phyloP scores from a whole-genome alignment of 768 basidiomycete genomes.

The Leucogyrophana mollusca region DNA sequence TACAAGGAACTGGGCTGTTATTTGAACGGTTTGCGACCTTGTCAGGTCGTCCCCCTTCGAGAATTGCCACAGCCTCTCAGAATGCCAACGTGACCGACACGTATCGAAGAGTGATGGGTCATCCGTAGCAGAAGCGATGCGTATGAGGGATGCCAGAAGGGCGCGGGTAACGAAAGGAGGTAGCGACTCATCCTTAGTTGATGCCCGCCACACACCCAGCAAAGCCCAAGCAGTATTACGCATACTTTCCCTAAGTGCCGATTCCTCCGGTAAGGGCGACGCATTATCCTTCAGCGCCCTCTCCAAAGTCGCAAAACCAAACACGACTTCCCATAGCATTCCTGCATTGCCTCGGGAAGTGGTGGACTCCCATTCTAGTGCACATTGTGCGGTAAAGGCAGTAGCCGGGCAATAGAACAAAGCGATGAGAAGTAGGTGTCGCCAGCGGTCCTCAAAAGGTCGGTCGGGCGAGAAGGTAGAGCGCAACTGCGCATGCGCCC shows the following conservation, averaged over 20 bases:
- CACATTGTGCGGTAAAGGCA: not conserved
- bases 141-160: conserved; percentile 44
- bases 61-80: conserved; percentile 26
- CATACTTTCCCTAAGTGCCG: conserved; percentile 10
- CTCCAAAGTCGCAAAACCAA: conserved; percentile 40
- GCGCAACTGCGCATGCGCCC: not conserved
- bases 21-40: conserved; percentile 4
- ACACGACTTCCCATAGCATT: conserved; percentile 40
- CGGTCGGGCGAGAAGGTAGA: conserved; percentile 29
- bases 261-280: conserved; percentile 1
- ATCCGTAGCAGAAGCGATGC: conserved; percentile 36
- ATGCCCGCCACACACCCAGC: conserved; percentile 44
- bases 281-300: conserved; percentile 16
- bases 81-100: conserved; percentile 33
- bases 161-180: conserved; percentile 32
- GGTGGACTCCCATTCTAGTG: not conserved
- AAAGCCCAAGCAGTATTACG: conserved; percentile 31
- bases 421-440: conserved; percentile 39
- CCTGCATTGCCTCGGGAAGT: not conserved
- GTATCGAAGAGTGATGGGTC: conserved; percentile 37
- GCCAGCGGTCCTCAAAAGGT: conserved; percentile 39
- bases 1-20: conserved; percentile 23
- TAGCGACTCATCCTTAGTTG: conserved; percentile 6
- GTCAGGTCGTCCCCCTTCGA: conserved; percentile 10
- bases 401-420: conserved; percentile 10